Conservation (phyloP, 768 basidiomycete genomes). For the Xerocomus brunneocitrinus region DNA sequence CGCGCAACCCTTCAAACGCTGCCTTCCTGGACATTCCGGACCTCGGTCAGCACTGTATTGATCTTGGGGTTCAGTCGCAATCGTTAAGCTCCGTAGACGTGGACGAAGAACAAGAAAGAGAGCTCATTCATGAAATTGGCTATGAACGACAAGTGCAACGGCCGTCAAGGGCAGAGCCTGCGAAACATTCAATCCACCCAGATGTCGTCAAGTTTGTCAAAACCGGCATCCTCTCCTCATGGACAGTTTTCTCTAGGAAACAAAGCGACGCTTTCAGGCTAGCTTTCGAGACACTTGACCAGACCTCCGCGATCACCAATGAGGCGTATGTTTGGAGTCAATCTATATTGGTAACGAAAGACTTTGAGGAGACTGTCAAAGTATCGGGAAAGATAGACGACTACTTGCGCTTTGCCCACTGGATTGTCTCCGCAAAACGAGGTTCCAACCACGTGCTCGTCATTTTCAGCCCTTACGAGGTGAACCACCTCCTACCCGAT, state of each 20-base stretch:
- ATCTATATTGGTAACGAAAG: slow-evolving; percentile 10
- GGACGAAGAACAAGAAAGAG: slow-evolving; percentile 44
- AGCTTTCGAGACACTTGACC: slow-evolving; percentile 10
- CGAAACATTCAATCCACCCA: slow-evolving; percentile 18
- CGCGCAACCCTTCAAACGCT: slow-evolving; percentile 5
- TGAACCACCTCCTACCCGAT: slow-evolving; percentile 32
- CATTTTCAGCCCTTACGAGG: slow-evolving; percentile 40
- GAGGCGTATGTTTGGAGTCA: slow-evolving; percentile 21
- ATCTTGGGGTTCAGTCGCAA: slow-evolving; percentile 5
- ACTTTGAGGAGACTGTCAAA: slow-evolving; percentile 10
- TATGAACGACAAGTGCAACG: slow-evolving; percentile 38
- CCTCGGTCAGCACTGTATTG: slow-evolving; percentile 1
- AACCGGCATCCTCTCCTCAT: slow-evolving; percentile 24
- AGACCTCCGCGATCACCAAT: slow-evolving; percentile 7
- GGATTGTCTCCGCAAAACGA: slow-evolving; percentile 38
- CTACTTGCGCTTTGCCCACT: slow-evolving; percentile 38
- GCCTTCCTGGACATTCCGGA: slow-evolving; percentile 18
- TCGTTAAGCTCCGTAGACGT: background rate
- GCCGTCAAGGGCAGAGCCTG: slow-evolving; percentile 25
- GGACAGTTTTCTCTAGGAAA: slow-evolving; percentile 1
- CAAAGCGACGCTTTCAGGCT: slow-evolving; percentile 19
- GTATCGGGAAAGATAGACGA: slow-evolving; percentile 22
- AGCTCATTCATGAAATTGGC: slow-evolving; percentile 43
- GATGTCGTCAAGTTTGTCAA: slow-evolving; percentile 25
- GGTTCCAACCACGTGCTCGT: slow-evolving; percentile 30